Evolutionary conservation across 768 basidiomycete species (phyloP), one percentile per base, ranked within the genome.

Genomic region (Suillus spraguei): DNA sequence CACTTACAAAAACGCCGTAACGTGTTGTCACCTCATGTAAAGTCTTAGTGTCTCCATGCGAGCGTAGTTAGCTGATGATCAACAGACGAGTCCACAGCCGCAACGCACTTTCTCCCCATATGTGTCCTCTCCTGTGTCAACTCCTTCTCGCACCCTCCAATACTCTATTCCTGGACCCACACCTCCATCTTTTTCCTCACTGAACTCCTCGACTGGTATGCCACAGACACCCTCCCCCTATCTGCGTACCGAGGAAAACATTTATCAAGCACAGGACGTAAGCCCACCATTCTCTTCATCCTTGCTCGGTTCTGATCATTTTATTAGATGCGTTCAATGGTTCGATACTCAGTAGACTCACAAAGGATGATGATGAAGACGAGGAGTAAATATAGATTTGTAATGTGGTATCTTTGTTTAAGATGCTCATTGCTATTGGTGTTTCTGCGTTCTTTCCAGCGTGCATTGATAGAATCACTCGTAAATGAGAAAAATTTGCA

Each of bases 241-340:
- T 71, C 77, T 9, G 76, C 79, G 5, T 80, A 79, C 58, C 68
- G 78, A 16, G 80, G 80, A 35, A 75, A 70, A 60, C 80, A 81
- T 60, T 69, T 72, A 20, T 64, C 70, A 36, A 69, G 71, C 4
- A 70, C 70, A 8, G 80, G 77, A 61, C 77, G 79, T 81, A 54
- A 68, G 80, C 70, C 47, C 36, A 35, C 7, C 7, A 5, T 54
- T 28, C 17, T 11, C 24, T 28, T 22, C 22, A 17, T 47, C 32
- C 24, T 20, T n/a, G 13, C 17, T 63, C 9, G 5, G 4, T 44
- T 38, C 24, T 36, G 20, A 52, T 49, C 10, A 1, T 6, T 17
- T 10, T 17, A 54, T 44, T 52, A 75, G 74, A 74, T 39, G 62
- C 74, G 8, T 75, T 75, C 59, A 71, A 77, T 52, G 68, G 66